Base-by-base conservation (phyloP, 176 grass and related monocot genomes). In the Bonia amplexicaulis region DNA sequence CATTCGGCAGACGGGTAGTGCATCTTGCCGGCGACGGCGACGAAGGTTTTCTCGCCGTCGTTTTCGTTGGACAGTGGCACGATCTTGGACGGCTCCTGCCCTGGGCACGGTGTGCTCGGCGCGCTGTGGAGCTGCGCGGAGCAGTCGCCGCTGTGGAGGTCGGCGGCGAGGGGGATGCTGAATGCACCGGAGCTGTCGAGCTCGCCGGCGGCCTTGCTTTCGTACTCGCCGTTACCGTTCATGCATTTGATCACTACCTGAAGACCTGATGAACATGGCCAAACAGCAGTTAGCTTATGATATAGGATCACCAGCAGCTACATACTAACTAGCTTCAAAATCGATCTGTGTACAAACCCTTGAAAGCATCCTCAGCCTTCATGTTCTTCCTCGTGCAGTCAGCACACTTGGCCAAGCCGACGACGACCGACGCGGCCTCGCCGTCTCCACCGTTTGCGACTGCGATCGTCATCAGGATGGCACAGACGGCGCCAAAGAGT, bases 211-310 rank as follows among this genome's bases (percentile, higher is more conserved):
- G n/a, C 82, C 31, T 31, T 31, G 60, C 46, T 76, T 46, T 84
- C 71, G 72, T 84, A 84, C 71, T 67, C 61, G 20, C 82, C 71
- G 47, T 76, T 41, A 45, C 0, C 0, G 47, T 54, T 76, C 82
- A 54, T 84, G 82, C 82, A 84, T 71, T 84, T 84, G 82, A 84
- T 84, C 9, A 72, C 82, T 48, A 84, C 82, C 29, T 76, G 31
- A 26, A 84, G 71, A 54, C 82, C 82, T 31, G 39, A 40, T 84
- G 71, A 47, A 15, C 53, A 55, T 20, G 17, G 53, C 47, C 47
- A 49, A 49, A 2, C 53, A 55, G 6, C 53, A 54, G 16, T 55
- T 20, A 22, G 31, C 31, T 31, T 31, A 31, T 31, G 31, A 31
- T 2, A 31, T 31, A 31, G 31, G 31, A 31, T 31, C 31, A 31